A percentile compares a stretch with the other conserved stretches of the same genome.
Evolutionary conservation across 495 filamentous ascomycete species (phyloP).

Genomic region (Pseudoneurospora amorphoporcata): DNA sequence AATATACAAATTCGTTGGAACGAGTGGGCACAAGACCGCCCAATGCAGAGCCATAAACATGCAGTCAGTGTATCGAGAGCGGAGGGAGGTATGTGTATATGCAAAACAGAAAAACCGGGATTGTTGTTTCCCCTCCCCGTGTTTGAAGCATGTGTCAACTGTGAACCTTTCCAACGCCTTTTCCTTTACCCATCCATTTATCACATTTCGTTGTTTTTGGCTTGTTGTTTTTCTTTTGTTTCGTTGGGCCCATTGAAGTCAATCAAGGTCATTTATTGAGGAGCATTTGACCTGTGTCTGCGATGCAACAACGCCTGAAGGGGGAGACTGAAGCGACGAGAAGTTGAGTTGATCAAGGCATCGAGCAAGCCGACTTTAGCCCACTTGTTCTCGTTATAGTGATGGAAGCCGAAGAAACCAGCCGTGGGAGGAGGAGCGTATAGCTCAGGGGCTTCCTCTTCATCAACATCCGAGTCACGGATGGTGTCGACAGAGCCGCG

Average conservation of each 20-base stretch:
- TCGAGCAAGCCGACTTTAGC: constrained; percentile 24
- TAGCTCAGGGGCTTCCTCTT: background rate
- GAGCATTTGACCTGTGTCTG: background rate
- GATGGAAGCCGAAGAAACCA: constrained; percentile 27
- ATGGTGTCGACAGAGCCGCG: constrained; percentile 16
- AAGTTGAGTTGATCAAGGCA: constrained; percentile 13
- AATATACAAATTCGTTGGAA: background rate
- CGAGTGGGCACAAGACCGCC: background rate
- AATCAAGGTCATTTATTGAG: background rate
- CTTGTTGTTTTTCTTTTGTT: background rate
- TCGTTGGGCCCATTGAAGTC: background rate
- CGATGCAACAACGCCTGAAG: constrained; percentile 1
- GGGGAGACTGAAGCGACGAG: constrained; percentile 14
- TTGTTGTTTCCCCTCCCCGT: background rate
- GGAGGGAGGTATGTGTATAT: background rate
- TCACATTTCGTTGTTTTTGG: background rate
- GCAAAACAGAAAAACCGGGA: background rate
- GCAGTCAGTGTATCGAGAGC: background rate
- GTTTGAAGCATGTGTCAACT: background rate
- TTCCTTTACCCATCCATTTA: background rate
- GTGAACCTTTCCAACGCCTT: background rate
- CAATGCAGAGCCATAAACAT: background rate
- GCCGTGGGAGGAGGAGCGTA: constrained; percentile 25
- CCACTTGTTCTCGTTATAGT: constrained; percentile 19
- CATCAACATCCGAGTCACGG: constrained; percentile 1